Conservation (phyloP, 2,329 filamentous ascomycete species). For the Hawksworthiomyces lignivorus region DNA sequence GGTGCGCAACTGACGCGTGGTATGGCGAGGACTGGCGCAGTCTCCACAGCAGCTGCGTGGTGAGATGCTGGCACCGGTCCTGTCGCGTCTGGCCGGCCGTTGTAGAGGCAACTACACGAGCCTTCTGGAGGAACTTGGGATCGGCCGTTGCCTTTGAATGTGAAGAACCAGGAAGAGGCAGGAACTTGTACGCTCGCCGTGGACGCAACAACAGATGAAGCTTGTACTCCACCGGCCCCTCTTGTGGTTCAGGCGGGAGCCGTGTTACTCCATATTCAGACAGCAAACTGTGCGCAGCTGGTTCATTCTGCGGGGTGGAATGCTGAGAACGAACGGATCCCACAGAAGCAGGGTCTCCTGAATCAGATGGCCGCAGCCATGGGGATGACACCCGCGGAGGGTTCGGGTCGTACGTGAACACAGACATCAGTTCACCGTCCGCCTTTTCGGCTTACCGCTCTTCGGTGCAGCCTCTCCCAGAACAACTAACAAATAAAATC, state of each 20-base stretch:
- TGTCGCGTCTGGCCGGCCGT: slow-evolving; percentile 59
- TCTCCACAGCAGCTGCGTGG: slow-evolving; percentile 90
- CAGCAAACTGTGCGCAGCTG: slow-evolving; percentile 31
- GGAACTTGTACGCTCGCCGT: slow-evolving; percentile 63
- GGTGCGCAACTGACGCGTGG: slow-evolving; percentile 68
- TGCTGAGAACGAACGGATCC: slow-evolving; percentile 10
- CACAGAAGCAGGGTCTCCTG: slow-evolving; percentile 17
- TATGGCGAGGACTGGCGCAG: slow-evolving; percentile 91
- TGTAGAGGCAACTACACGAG: slow-evolving; percentile 14
- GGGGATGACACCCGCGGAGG: slow-evolving; percentile 84
- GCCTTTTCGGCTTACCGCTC: background rate
- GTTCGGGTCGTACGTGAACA: slow-evolving; percentile 91
- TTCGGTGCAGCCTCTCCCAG: background rate
- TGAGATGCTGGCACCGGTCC: slow-evolving; percentile 80
- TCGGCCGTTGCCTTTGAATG: slow-evolving; percentile 22
- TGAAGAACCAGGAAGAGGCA: slow-evolving; percentile 40
- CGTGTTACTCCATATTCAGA: slow-evolving; percentile 62
- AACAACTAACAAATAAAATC: background rate
- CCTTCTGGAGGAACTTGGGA: slow-evolving; percentile 20
- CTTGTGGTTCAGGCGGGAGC: slow-evolving; percentile 83
- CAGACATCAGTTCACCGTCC: slow-evolving; percentile 55
- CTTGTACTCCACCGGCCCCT: slow-evolving; percentile 95
- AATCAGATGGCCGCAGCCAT: slow-evolving; percentile 58
- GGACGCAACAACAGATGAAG: slow-evolving; percentile 78
- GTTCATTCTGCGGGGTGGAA: slow-evolving; percentile 15